These are phyloP conservation scores for Tilletia indica DNA, from an alignment of 1,284 basidiomycete genomes.

Conservation along the genomic window DNA sequence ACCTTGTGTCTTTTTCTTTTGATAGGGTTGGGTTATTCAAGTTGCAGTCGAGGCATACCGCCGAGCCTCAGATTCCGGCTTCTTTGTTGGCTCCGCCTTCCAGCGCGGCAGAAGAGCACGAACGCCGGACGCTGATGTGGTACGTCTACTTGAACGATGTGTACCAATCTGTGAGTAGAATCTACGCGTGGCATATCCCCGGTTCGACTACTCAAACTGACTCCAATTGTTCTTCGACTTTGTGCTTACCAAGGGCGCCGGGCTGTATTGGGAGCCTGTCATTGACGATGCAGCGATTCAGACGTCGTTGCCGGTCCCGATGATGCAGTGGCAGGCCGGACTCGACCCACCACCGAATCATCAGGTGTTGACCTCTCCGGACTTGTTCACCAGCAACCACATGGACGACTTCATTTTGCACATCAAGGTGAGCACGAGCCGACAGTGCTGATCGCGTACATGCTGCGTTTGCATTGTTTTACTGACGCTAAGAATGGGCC, in stretches of 20 bases:
- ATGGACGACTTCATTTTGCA: constrained; percentile 29
- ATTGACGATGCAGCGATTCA: constrained; percentile 22
- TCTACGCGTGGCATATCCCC: neutral
- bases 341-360: constrained; percentile 16
- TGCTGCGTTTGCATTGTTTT: neutral
- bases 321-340: constrained; percentile 24
- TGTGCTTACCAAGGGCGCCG: neutral
- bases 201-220: neutral
- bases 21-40: constrained; percentile 22
- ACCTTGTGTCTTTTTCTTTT: neutral
- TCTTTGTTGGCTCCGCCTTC: constrained; percentile 12
- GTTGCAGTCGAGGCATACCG: constrained; percentile 18
- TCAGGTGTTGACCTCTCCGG: constrained; percentile 26
- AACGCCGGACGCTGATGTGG: constrained; percentile 26
- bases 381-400: constrained; percentile 28
- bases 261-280: constrained; percentile 21
- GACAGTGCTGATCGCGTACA: constrained; percentile 12
- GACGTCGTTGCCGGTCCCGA: constrained; percentile 22
- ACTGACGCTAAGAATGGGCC: neutral
- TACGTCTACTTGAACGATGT: constrained; percentile 27
- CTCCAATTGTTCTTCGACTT: constrained; percentile 13
- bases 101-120: constrained; percentile 23
- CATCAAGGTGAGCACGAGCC: constrained; percentile 22
- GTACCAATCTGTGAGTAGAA: constrained; percentile 15
- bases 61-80: neutral